Conservation (phyloP, 1,139 yeast species). For the Debaryomyces psychrophilus region DNA sequence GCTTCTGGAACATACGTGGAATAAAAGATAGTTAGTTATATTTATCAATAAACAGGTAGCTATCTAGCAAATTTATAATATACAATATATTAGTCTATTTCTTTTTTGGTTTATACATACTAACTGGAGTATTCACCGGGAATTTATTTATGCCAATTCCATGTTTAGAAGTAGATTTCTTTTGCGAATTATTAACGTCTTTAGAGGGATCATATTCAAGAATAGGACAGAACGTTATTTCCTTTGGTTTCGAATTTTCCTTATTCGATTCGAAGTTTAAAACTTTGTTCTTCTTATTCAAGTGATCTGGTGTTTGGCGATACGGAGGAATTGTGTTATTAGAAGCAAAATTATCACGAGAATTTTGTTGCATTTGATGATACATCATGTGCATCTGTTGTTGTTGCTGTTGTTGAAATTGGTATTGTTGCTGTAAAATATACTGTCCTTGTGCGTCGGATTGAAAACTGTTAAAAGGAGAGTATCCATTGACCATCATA, state of each 20-base stretch:
- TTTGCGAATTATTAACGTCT: slow-evolving; percentile 24
- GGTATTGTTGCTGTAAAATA: slow-evolving; percentile 15
- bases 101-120: slow-evolving; percentile 41
- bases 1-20: not conserved
- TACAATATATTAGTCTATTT: slow-evolving; percentile 14
- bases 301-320: not conserved
- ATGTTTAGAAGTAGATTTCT: slow-evolving; percentile 20
- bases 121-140: slow-evolving; percentile 37
- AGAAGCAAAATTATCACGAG: slow-evolving; percentile 7
- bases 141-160: slow-evolving; percentile 32
- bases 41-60: not conserved
- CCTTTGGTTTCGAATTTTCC: slow-evolving; percentile 29
- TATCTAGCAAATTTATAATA: not conserved
- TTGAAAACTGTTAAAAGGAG: slow-evolving; percentile 24
- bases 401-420: slow-evolving; percentile 14
- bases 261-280: slow-evolving; percentile 17
- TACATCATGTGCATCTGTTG: slow-evolving; percentile 14
- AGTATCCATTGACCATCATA: slow-evolving; percentile 28
- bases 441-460: slow-evolving; percentile 22
- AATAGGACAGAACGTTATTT: slow-evolving; percentile 46
- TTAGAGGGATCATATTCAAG: slow-evolving; percentile 47
- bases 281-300: slow-evolving; percentile 3
- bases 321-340: not conserved
- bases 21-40: not conserved
- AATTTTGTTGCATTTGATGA: slow-evolving; percentile 13